Evolutionary conservation across 1,284 basidiomycete genomes (phyloP), one percentile per base, ranked within the genome.

Genomic region (Ganoderma multipileum): DNA sequence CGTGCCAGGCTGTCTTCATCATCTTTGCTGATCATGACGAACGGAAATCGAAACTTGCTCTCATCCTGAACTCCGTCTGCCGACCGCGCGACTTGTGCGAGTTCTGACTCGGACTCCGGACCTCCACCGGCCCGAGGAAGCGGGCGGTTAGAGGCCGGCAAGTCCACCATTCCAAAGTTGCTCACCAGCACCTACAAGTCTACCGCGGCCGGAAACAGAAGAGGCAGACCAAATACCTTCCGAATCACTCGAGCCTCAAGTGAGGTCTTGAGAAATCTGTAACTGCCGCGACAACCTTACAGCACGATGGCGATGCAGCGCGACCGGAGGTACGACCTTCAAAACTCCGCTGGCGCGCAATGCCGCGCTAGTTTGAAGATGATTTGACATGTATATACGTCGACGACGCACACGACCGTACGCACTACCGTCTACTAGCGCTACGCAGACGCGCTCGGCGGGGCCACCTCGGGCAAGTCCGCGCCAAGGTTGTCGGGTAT

Each of bases 401-500:
- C 14, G n/a, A 39, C 58, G 38, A 41, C 23, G 23, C 6, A 39
- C 57, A 59, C 33, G 57, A 38, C 36, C 18, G n/a, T 23, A 59
- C 38, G 57, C 38, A 41, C 23, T 39, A 60, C 52, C 52, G 18
- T 6, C 52, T 41, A 41, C 33, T 39, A 11, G 36, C 16, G 23
- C 38, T 41, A 60, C 5, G 58, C 23, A 23, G 55, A 38, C 33
- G 55, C 55, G 55, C 61, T 60, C 61, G 73, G 75, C 20, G 75
- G 71, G 6, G 73, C 59, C 12, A 79, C 74, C 72, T 81, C 80
- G 6, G 77, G 75, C 66, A 88, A 73, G 70, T 83, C 79, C 33
- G 76, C 82, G 26, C 95, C 95, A 64, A 97, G 80, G 80, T 95
- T 95, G 76, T 96, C 95, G 7, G 95, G 91, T 30, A 95, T 76